Evolutionary conservation across 2,329 filamentous ascomycete species (phyloP).

Genomic region (Cyanodermella asteris): DNA sequence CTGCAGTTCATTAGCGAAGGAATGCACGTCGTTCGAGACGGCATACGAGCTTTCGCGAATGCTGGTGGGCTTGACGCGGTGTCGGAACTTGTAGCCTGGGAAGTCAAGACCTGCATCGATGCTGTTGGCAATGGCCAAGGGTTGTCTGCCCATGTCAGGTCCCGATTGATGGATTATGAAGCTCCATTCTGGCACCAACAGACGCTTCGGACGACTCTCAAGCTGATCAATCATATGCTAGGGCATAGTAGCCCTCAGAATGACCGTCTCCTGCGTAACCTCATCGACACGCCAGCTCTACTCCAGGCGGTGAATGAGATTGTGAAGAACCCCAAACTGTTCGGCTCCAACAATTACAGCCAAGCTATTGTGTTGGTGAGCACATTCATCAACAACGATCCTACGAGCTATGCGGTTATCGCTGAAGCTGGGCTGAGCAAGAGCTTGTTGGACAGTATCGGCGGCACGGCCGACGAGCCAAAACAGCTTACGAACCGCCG

Average conservation of each 20-base stretch:
- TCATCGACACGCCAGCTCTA: slow-evolving; percentile 80
- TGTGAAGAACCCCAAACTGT: slow-evolving; percentile 55
- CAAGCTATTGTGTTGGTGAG: slow-evolving; percentile 79
- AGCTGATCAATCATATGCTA: slow-evolving; percentile 94
- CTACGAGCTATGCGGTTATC: slow-evolving; percentile 89
- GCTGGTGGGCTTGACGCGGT: slow-evolving; percentile 76
- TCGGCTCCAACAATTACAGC: slow-evolving; percentile 89
- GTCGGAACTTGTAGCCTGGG: slow-evolving; percentile 62
- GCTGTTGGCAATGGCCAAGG: slow-evolving; percentile 47
- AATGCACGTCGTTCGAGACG: slow-evolving; percentile 65
- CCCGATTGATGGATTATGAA: slow-evolving; percentile 72
- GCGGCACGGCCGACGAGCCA: too few species aligned
- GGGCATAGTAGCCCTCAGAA: slow-evolving; percentile 60
- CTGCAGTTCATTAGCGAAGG: slow-evolving; percentile 75
- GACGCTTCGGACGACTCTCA: slow-evolving; percentile 79
- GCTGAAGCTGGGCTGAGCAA: slow-evolving; percentile 81
- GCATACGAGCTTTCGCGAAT: slow-evolving; percentile 61
- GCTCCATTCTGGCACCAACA: slow-evolving; percentile 88
- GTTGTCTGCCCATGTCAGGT: slow-evolving; percentile 49
- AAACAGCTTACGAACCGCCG: too few species aligned
- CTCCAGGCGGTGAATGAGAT: slow-evolving; percentile 60
- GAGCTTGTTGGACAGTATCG: slow-evolving; percentile 67
- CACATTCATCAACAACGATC: slow-evolving; percentile 96
- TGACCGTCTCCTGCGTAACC: slow-evolving; percentile 71
- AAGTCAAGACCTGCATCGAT: slow-evolving; percentile 48